Base-by-base conservation (phyloP, 2,329 filamentous ascomycete species). In the Aspergillus fischeri region DNA sequence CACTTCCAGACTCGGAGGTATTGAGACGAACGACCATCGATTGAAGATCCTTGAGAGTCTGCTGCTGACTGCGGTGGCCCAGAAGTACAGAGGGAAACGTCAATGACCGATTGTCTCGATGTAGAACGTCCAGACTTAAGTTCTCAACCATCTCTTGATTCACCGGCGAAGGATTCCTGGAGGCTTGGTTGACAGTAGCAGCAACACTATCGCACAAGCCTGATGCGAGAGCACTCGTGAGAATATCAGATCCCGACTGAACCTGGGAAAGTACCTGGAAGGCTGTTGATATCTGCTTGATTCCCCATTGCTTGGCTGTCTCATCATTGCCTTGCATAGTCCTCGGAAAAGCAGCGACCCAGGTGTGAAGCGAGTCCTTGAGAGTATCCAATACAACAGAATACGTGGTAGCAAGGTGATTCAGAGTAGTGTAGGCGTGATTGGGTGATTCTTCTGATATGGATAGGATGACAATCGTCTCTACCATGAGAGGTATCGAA, bases 311-410 rank as follows among this genome's bases (percentile, higher is more conserved):
- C 70, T 95, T 96, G 28, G 82, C 79, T n/a, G 81, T 80, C 64
- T 96, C 91, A 65, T 97, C 92, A 63, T 86, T 88, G 8, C 86
- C 85, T 70, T 93, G 91, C 86, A 97, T 92, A 14, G 91, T 75
- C 17, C 92, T 84, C 4, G 93, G 88, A 20, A 99, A 81, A 44
- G 90, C 87, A 2, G 85, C 84, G 25, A 92, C 83, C 92, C 92
- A 97, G 53, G 86, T 86, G 70, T 93, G 89, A 0, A 95, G 80
- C 0, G 84, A 88, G 28, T 81, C 83, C 64, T 90, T 90, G 27
- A 93, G 77, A 2, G 83, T 77, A 24, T 89, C 85, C 3, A 81
- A 76, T 1, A 92, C 79, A 51, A 83, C 77, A 1, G 81, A 75
- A 63, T 91, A 86, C 10, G 86, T 83, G 42, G 76, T 80, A 5